Base-by-base conservation (phyloP, 176 grass and related monocot species). In the Oryza meridionalis region DNA sequence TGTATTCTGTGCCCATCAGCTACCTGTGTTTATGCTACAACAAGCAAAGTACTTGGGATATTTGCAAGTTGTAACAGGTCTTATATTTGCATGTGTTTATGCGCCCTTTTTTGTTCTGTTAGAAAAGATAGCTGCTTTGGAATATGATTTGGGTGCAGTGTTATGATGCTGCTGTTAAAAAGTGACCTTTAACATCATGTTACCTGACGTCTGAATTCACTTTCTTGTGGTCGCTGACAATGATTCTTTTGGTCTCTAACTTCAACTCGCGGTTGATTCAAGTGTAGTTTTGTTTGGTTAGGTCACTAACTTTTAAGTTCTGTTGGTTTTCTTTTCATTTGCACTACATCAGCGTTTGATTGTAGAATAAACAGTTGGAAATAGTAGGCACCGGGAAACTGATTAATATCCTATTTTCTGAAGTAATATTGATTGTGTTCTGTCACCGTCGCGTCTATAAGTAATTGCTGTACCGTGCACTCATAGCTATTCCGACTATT, bases 1-100 rank as follows among this genome's bases (percentile, higher is more conserved):
- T 86, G 77, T 33, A 58, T 86, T 66, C 29, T 38, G 84, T 75
- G 47, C 35, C 17, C 2, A 8, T 68, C 40, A 71, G 10, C 17
- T 77, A 14, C 29, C n/a, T 38, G 68, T 75, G 21, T 32, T n/a
- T 3, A 70, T 76, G 50, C 17, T 6, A 70, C 55, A 13, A 5
- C 5, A 15, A 21, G 19, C 31, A n/a, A 40, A 42, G 32, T 13
- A 42, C 14, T 62, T 21, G 33, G 19, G 31, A 15, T 31, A 29
- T 16, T 58, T 58, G 53, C 53, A n/a, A 58, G 25, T 35, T 49
- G 14, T 24, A 38, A n/a, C 24, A 16, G 3, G 1, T 17, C 69
- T 7, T 64, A 45, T 29, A 49, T 64, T 9, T 27, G 19, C 59
- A 11, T 81, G 47, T 2, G 7, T 26, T 27, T 70, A 40, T 58